Base-by-base conservation (phyloP, 2,329 filamentous ascomycete genomes). In the Gaeumannomyces sp. region DNA sequence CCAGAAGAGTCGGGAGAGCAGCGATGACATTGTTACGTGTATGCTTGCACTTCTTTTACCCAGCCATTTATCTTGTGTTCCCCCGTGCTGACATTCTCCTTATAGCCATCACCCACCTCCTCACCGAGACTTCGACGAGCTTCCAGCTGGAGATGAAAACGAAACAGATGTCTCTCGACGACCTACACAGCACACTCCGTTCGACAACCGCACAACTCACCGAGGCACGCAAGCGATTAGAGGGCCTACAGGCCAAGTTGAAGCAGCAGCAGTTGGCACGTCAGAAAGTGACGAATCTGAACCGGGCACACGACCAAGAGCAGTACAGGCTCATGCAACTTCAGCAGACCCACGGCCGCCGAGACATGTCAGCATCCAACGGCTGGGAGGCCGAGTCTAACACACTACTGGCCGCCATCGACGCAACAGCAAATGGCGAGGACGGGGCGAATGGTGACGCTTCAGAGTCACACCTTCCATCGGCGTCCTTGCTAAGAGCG, bases 131-230 rank as follows among this genome's bases (percentile, higher is more conserved):
- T 6, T 88, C 93, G 62, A 83, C 87, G 59, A 87, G 92, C 59
- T 94, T 97, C 73, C 89, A 91, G 65, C 82, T 87, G 61, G 91
- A 94, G 74, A 86, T 97, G 68, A 90, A 89, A 70, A 83, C 89
- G 59, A 97, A 97, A 74, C 93, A 97, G 77, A 83, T 89, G 62
- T 85, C 88, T 35, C 89, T 98, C 64, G 93, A 97, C 73, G 83
- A 87, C 22, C 87, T 96, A 50, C 94, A 97, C 75, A 81, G 85
- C 58, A 88, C 89, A 31, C 88, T 99, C 63, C 89, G 92, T 61
- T 89, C 91, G 65, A 89, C 92, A 1, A 95, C 93, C 1, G 84
- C 89, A 27, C 86, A 91, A 67, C 85, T 97, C 38, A 88, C 89
- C 69, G 89, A 93, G 64, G 89, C 93, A 64, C 87, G 91, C 64